Conservation (phyloP, 495 filamentous ascomycete species). For the Tuber umbilicatum region DNA sequence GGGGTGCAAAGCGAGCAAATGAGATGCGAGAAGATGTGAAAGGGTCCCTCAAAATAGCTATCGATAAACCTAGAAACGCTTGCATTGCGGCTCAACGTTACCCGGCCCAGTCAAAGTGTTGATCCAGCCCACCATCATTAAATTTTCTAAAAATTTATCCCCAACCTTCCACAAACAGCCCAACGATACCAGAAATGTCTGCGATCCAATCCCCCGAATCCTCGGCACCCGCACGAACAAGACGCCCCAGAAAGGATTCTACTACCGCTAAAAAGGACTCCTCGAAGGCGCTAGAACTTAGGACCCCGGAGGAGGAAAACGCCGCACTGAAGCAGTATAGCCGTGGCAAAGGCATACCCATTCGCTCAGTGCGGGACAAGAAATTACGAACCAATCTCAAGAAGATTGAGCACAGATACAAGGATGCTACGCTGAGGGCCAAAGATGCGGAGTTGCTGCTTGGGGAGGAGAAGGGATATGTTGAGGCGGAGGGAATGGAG, state of each 20-base stretch:
- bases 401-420: slow-evolving; percentile 70
- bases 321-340: slow-evolving; percentile 71
- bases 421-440: slow-evolving; percentile 69
- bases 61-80: slow-evolving; percentile 13
- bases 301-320: slow-evolving; percentile 24
- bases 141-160: neutral
- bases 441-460: slow-evolving; percentile 93
- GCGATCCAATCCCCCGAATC: slow-evolving; percentile 16
- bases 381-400: slow-evolving; percentile 77
- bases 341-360: slow-evolving; percentile 61
- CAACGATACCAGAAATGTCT: slow-evolving; percentile 18
- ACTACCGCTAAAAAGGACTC: slow-evolving; percentile 2
- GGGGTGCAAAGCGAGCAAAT: slow-evolving; percentile 14
- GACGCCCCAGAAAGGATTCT: neutral
- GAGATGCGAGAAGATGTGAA: slow-evolving; percentile 9
- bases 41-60: slow-evolving; percentile 23
- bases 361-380: slow-evolving; percentile 65
- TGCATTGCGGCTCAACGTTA: slow-evolving; percentile 22
- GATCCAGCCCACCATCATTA: neutral
- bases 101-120: slow-evolving; percentile 6
- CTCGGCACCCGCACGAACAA: slow-evolving; percentile 18
- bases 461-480: slow-evolving; percentile 76
- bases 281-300: slow-evolving; percentile 10
- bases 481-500: slow-evolving; percentile 89
- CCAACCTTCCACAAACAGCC: slow-evolving; percentile 8